Base-by-base conservation (phyloP, 2,329 filamentous ascomycete genomes). In the Chaetomiaceae sp. region DNA sequence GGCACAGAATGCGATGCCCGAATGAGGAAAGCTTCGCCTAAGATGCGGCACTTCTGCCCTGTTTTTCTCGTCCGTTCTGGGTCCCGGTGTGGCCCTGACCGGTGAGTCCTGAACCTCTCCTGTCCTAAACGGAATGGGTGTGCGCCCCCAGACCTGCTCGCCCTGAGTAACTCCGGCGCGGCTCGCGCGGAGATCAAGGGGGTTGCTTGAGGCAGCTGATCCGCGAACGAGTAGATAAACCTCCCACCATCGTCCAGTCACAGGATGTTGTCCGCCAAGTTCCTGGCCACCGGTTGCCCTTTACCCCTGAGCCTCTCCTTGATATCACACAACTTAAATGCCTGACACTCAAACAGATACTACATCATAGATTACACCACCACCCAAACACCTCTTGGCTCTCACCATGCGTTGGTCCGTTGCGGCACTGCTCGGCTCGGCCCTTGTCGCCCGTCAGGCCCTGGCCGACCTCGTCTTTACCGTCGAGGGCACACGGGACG, bases 401-500 rank as follows among this genome's bases (percentile, higher is more conserved):
- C 22, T 50, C 47, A 55, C 34, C 25, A 64, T 64, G 62, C 59
- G 56, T 53, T 56, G 49, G 48, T 33, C 56, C 51, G 6, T 34
- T n/a, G 17, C 52, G 12, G 40, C 55, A 22, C 39, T 61, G 29
- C 36, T 61, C 47, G 36, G 55, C 45, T 52, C 55, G n/a, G 57
- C 54, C 29, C 49, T 61, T 29, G 19, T 58, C 17, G 47, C 57
- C 23, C 44, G 49, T 14, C 36, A 31, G 7, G 52, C 40, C 15
- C 36, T 59, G 2, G 59, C 56, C 23, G 48, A 60, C 42, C 48
- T 65, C 34, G 50, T 55, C 40, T 63, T 59, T 39, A 61, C 56
- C 7, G 55, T 62, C 1, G 37, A 51, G 20, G 63, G 52, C 15
- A 63, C 59, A 2, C 49, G 34, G 23, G 53, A 64, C 19, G 63